Evolutionary conservation across 495 filamentous ascomycete genomes (phyloP).

Genomic region (Xylaria palmicola): DNA sequence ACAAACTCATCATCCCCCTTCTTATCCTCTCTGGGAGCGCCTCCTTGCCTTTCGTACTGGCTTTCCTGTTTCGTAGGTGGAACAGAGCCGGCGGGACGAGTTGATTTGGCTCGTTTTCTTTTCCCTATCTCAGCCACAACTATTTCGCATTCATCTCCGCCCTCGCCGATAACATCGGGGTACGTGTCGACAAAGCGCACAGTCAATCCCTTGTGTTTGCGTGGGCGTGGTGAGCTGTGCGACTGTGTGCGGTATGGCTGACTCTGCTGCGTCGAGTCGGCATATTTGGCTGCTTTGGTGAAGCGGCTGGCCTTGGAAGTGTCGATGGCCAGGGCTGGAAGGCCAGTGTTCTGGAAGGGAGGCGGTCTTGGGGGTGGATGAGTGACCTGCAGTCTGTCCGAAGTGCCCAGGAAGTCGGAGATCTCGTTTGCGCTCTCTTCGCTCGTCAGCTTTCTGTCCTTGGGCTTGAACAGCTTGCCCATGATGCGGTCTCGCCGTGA

Average conservation of each 20-base stretch:
- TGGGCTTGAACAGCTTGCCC: conserved; percentile 49
- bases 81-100: conserved; percentile 25
- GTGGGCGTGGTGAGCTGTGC: conserved; percentile 33
- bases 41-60: conserved; percentile 21
- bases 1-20: conserved; percentile 31
- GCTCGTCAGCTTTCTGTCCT: conserved; percentile 40
- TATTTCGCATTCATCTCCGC: conserved; percentile 76
- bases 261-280: conserved; percentile 32
- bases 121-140: conserved; percentile 67
- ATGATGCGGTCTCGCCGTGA: conserved; percentile 47
- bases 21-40: conserved; percentile 20
- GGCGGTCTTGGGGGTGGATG: conserved; percentile 35
- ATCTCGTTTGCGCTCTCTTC: conserved; percentile 40
- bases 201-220: conserved; percentile 55
- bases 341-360: conserved; percentile 20
- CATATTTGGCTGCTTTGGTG: conserved; percentile 39
- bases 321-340: conserved; percentile 46
- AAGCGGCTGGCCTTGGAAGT: conserved; percentile 45
- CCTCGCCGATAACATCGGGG: conserved; percentile 81
- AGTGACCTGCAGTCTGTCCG: conserved; percentile 41
- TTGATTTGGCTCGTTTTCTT: conserved; percentile 45
- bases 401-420: conserved; percentile 45
- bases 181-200: conserved; percentile 68
- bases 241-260: conserved; percentile 29
- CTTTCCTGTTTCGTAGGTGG: conserved; percentile 23